phyloP scores from a whole-genome alignment of 345 rosid species.

The Populus nigra region DNA sequence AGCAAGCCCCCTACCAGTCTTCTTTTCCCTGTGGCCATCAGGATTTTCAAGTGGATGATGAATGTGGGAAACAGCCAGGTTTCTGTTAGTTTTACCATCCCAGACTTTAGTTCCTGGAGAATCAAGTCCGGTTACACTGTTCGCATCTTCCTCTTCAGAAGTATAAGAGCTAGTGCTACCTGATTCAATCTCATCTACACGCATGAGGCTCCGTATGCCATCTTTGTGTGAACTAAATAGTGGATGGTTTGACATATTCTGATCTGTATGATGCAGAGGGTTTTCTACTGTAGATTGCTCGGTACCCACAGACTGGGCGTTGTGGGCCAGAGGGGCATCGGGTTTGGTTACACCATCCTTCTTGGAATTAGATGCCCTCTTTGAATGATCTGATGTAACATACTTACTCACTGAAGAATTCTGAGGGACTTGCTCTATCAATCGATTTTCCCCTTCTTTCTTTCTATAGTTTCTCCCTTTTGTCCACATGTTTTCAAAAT shows the following conservation, averaged over 20 bases:
- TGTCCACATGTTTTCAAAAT: slow-evolving; percentile 96
- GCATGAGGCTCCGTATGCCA: slow-evolving; percentile 39
- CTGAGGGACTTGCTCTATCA: slow-evolving; percentile 40
- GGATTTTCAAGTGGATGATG: slow-evolving; percentile 96
- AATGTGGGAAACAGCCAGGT: slow-evolving; percentile 58
- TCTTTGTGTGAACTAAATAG: slow-evolving; percentile 43
- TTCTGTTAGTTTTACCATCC: slow-evolving; percentile 90
- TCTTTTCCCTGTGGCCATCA: slow-evolving; percentile 43
- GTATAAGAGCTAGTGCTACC: slow-evolving; percentile 60
- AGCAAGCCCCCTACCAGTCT: slow-evolving; percentile 47
- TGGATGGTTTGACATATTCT: slow-evolving; percentile 36
- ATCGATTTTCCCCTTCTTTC: slow-evolving; percentile 46
- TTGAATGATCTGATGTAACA: slow-evolving; percentile 23
- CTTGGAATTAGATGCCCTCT: slow-evolving; percentile 26
- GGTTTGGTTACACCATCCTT: slow-evolving; percentile 27
- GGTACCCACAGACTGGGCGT: slow-evolving; percentile 21
- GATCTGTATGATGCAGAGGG: slow-evolving; percentile 27
- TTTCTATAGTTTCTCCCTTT: slow-evolving; percentile 84
- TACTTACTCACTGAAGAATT: slow-evolving; percentile 36
- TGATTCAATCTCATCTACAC: slow-evolving; percentile 42
- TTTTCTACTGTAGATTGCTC: slow-evolving; percentile 21
- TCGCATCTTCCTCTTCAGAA: slow-evolving; percentile 81
- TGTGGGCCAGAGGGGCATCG: slow-evolving; percentile 21
- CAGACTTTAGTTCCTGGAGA: slow-evolving; percentile 94
- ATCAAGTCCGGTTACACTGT: slow-evolving; percentile 64